Evolutionary conservation across 805 yeast species (phyloP).

Genomic region (Wickerhamomyces xylosicus): DNA sequence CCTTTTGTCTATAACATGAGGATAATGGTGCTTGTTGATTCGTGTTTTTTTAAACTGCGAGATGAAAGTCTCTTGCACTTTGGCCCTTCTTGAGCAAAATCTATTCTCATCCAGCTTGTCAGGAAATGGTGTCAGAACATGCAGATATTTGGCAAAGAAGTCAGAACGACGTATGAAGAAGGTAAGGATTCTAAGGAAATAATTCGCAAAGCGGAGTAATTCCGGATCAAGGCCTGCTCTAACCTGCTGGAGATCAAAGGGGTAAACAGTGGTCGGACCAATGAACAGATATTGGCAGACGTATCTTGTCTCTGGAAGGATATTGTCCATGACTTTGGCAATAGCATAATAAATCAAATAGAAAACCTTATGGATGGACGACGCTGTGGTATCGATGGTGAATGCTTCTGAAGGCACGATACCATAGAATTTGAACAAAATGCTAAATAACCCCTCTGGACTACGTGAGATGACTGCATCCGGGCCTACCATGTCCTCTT

Average conservation of each 20-base stretch:
- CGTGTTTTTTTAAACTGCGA: slow-evolving; percentile 7
- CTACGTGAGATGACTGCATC: slow-evolving; percentile 10
- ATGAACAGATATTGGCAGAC: slow-evolving; percentile 13
- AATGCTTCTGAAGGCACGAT: slow-evolving; percentile 13
- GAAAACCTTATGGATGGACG: slow-evolving; percentile 10
- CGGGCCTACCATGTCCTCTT: slow-evolving; percentile 2
- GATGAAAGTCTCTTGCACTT: slow-evolving; percentile 10
- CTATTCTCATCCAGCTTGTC: slow-evolving; percentile 9
- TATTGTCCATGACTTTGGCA: slow-evolving; percentile 13
- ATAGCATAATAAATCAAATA: slow-evolving; percentile 9
- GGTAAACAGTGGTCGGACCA: slow-evolving; percentile 16
- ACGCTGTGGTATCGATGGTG: slow-evolving; percentile 4
- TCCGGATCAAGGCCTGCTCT: slow-evolving; percentile 4
- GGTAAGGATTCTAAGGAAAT: slow-evolving; percentile 10
- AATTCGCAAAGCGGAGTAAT: slow-evolving; percentile 6
- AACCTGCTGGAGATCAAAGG: slow-evolving; percentile 8
- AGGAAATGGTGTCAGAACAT: slow-evolving; percentile 12
- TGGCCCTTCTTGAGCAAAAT: slow-evolving; percentile 13
- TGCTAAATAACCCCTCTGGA: slow-evolving; percentile 6
- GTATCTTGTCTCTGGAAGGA: slow-evolving; percentile 17
- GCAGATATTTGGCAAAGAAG: slow-evolving; percentile 15
- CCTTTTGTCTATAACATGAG: slow-evolving; percentile 6
- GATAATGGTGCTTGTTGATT: slow-evolving; percentile 12
- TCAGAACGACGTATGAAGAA: slow-evolving; percentile 16
- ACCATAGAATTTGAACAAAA: slow-evolving; percentile 8